These are phyloP conservation scores for Leccinum boreale DNA, from an alignment of 768 basidiomycete genomes.

Conservation along the genomic window DNA sequence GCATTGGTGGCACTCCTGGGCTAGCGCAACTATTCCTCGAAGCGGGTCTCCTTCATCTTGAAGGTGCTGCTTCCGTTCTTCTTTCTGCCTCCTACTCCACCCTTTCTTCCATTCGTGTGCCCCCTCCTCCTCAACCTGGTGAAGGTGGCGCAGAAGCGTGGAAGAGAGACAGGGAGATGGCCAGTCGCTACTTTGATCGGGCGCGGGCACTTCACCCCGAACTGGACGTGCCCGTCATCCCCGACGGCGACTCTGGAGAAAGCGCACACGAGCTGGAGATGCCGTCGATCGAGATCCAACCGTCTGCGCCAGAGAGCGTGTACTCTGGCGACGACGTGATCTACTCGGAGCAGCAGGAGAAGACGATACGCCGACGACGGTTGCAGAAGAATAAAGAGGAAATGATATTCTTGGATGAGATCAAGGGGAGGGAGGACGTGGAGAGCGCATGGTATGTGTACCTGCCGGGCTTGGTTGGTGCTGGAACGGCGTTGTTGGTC, in stretches of 20 bases:
- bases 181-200: conserved; percentile 68
- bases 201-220: conserved; percentile 57
- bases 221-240: conserved; percentile 68
- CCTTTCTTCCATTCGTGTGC: conserved; percentile 73
- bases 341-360: conserved; percentile 31
- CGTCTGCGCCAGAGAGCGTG: conserved; percentile 25
- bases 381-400: conserved; percentile 51
- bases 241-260: conserved; percentile 39
- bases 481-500: conserved; percentile 78
- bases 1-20: conserved; percentile 62
- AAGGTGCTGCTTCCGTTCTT: conserved; percentile 71
- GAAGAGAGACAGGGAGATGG: conserved; percentile 70
- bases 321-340: conserved; percentile 26
- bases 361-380: conserved; percentile 44
- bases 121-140: conserved; percentile 45
- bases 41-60: conserved; percentile 76
- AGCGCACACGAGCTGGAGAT: conserved; percentile 52
- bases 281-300: conserved; percentile 58
- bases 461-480: conserved; percentile 74
- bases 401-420: conserved; percentile 42
- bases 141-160: conserved; percentile 68
- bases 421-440: conserved; percentile 50
- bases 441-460: conserved; percentile 80
- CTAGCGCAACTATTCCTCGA: conserved; percentile 76
- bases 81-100: conserved; percentile 73